These are phyloP conservation scores for Acer saccharum DNA, from an alignment of 345 rosid species.

Conservation along the genomic window DNA sequence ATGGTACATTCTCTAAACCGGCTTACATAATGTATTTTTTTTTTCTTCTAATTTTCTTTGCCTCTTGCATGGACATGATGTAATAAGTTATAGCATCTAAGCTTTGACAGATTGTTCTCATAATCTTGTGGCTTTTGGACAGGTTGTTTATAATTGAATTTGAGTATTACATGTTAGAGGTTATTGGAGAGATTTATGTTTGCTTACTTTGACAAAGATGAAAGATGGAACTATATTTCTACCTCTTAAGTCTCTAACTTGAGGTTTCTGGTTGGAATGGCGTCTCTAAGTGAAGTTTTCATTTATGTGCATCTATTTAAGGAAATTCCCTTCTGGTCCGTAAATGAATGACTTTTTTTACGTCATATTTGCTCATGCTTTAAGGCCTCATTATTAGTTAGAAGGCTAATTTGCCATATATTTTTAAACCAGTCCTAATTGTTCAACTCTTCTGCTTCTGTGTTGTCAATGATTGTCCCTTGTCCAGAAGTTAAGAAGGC, in stretches of 20 bases:
- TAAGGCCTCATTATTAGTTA: neutral
- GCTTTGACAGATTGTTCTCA: neutral
- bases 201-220: neutral
- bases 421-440: neutral
- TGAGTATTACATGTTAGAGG: neutral
- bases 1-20: neutral
- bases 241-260: too few relatives aligned
- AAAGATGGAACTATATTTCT: neutral
- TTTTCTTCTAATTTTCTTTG: neutral
- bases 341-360: neutral
- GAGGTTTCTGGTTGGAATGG: neutral
- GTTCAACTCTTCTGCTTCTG: neutral
- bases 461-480: neutral
- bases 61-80: neutral
- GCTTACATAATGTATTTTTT: neutral
- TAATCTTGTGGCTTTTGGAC: neutral
- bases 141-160: neutral
- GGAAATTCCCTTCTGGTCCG: neutral
- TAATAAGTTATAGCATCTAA: neutral
- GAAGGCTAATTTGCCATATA: neutral
- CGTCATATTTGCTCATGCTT: neutral
- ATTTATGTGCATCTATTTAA: neutral
- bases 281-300: neutral
- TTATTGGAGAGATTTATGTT: constrained; percentile 2
- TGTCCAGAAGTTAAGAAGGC: neutral